Evolutionary conservation across 2,329 filamentous ascomycete species (phyloP).

Genomic region (Aspergillus sp.): DNA sequence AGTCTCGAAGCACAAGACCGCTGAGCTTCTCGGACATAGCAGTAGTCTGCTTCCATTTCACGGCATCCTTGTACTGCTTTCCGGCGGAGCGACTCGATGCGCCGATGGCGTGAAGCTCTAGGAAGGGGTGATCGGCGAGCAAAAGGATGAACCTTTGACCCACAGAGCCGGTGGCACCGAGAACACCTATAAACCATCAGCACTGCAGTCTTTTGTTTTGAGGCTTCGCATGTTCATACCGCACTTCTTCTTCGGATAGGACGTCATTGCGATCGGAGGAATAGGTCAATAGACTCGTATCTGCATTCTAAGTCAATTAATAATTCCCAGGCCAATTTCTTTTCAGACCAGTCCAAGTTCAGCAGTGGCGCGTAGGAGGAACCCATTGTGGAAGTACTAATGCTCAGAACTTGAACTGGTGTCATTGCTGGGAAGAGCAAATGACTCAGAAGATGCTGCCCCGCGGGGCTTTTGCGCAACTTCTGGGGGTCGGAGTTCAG

Average conservation of each 20-base stretch:
- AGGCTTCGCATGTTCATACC: slow-evolving; percentile 26
- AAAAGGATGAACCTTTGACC: slow-evolving; percentile 95
- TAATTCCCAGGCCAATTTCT: neutral
- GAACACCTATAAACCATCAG: slow-evolving; percentile 58
- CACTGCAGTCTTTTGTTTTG: neutral
- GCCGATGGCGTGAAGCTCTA: slow-evolving; percentile 83
- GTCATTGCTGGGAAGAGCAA: neutral
- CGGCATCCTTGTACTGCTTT: slow-evolving; percentile 92
- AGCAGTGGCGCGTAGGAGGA: neutral
- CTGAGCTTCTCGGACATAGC: slow-evolving; percentile 76
- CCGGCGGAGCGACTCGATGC: slow-evolving; percentile 86
- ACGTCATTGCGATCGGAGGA: slow-evolving; percentile 26
- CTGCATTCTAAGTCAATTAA: neutral
- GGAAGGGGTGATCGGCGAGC: slow-evolving; percentile 81
- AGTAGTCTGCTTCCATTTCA: slow-evolving; percentile 87
- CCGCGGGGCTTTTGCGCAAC: neutral
- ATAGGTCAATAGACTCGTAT: slow-evolving; percentile 3
- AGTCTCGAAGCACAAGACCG: slow-evolving; percentile 81
- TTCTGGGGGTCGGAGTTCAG: neutral
- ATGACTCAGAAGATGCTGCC: neutral
- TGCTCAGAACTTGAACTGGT: neutral
- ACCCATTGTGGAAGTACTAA: neutral
- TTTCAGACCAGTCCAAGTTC: neutral
- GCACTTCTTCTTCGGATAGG: slow-evolving; percentile 41
- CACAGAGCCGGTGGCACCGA: slow-evolving; percentile 90